Percentiles rank a stretch among this genome's conserved stretches.
These are phyloP conservation scores for Porcisia deanei DNA, from an alignment of 208 protist genomes.

Conservation along the genomic window DNA sequence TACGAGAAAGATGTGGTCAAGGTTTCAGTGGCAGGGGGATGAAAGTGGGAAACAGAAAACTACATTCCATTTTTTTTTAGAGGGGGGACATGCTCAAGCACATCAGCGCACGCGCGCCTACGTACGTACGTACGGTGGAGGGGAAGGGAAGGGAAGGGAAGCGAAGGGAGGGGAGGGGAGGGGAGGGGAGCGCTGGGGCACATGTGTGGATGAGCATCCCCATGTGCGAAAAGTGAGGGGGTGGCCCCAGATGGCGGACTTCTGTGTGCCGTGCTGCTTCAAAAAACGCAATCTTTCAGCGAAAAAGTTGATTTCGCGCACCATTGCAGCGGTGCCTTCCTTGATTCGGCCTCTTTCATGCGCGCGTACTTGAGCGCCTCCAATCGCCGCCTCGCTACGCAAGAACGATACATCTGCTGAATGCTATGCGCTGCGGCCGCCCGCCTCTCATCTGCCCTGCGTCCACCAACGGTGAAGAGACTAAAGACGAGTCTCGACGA, in stretches of 20 bases:
- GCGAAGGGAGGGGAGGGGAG: too few species aligned
- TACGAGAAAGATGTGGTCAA: not conserved
- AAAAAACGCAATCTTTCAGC: constrained; percentile 32
- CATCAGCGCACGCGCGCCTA: not conserved
- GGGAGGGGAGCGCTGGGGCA: not conserved
- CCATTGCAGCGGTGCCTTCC: not conserved
- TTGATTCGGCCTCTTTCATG: not conserved
- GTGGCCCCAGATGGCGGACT: not conserved
- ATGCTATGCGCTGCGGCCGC: constrained; percentile 22
- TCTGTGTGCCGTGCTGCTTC: not conserved
- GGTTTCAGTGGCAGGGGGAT: not conserved
- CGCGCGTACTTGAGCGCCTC: constrained; percentile 26
- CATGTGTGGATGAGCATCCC: not conserved
- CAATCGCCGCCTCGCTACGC: constrained; percentile 19
- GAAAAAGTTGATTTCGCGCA: constrained; percentile 4
- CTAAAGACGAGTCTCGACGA: not conserved
- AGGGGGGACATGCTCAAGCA: not conserved
- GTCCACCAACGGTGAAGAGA: not conserved
- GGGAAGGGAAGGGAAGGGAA: too few species aligned
- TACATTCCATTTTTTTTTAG: not conserved
- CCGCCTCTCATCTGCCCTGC: not conserved
- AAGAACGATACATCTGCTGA: constrained; percentile 26
- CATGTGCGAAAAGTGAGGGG: not conserved
- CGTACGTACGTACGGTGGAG: not conserved
- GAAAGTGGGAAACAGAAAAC: not conserved